These are phyloP conservation scores for Seiridium unicorne DNA, from an alignment of 2,329 filamentous ascomycete genomes.

Conservation along the genomic window DNA sequence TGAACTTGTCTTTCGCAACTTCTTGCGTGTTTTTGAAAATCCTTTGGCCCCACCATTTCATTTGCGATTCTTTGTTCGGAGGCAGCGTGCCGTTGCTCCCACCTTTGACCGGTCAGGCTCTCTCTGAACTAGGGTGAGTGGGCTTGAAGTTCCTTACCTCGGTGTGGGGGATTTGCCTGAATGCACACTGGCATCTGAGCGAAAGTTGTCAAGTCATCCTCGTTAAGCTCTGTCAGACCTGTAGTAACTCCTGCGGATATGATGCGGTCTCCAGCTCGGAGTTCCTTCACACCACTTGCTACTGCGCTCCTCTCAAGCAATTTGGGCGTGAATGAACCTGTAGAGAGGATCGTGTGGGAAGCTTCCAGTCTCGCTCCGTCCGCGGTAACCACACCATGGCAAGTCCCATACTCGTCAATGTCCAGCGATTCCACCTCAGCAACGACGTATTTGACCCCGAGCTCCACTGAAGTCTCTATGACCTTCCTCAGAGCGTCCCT, in stretches of 20 bases:
- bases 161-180: constrained; percentile 29
- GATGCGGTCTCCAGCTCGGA: constrained; percentile 54
- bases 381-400: constrained; percentile 46
- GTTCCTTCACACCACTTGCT: constrained; percentile 40
- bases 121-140: constrained; percentile 16
- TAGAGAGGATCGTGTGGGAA: constrained; percentile 50
- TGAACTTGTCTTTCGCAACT: constrained; percentile 46
- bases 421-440: constrained; percentile 47
- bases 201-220: constrained; percentile 42
- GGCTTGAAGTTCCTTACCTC: constrained; percentile 21
- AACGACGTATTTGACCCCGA: constrained; percentile 58
- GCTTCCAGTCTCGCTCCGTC: constrained; percentile 45
- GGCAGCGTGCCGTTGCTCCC: constrained; percentile 57
- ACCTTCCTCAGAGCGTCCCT: constrained; percentile 55
- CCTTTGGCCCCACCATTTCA: constrained; percentile 61
- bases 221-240: constrained; percentile 52
- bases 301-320: constrained; percentile 51
- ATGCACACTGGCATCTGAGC: constrained; percentile 48
- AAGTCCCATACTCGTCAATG: constrained; percentile 42
- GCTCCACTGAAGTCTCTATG: constrained; percentile 47
- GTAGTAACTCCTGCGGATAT: constrained; percentile 59
- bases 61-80: constrained; percentile 45
- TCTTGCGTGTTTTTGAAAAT: constrained; percentile 56
- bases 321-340: constrained; percentile 57
- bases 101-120: constrained; percentile 35